Evolutionary conservation across 805 yeast species (phyloP), one percentile per base, ranked within the genome.

Genomic region (Lachancea kluyveri): DNA sequence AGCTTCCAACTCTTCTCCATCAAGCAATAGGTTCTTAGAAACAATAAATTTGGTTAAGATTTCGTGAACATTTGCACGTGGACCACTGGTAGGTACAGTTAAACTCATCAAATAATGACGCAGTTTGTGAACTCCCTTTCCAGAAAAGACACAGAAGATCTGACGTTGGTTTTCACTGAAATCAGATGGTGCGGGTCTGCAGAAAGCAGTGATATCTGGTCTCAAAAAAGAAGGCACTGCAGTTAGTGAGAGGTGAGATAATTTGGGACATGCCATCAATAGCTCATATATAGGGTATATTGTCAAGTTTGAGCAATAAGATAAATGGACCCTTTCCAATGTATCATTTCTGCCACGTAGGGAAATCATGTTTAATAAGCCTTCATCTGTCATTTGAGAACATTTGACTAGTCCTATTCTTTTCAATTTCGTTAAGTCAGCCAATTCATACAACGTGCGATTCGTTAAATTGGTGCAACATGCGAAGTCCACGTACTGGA

Each of bases 331-430:
- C 40, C 98, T 73, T 60, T 92, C 97, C 33, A 90, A 64, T 25
- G 92, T 77, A 53, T 82, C 94, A 41, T 79, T 86, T 35, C 69
- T 70, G 7, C 83, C 83, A 34, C 84, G 68, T 41, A 75, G 69
- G 45, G 72, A 74, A 23, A 74, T 90, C 59, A 74, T 70, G 43
- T 73, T 79, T 42, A 70, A 64, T 31, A 82, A 70, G 1, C 97
- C 96, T 28, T 72, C 75, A 56, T 90, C 96, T 4, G 94, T 81
- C 45, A 90, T 85, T 50, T 82, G 76, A 12, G 74, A 71, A 58
- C 98, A 90, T 55, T 88, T 90, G 15, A 92, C 98, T 30, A 90
- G 65, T 0, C 98, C 98, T 27, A 90, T 87, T 58, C 98, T 73
- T 47, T 92, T 74, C 45, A 90, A 67, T 49, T 80, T 77, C 6